A percentile compares a stretch with the other conserved stretches of the same genome.
phyloP scores from a whole-genome alignment of 1,139 yeast genomes.

The Arxiozyma heterogenica region DNA sequence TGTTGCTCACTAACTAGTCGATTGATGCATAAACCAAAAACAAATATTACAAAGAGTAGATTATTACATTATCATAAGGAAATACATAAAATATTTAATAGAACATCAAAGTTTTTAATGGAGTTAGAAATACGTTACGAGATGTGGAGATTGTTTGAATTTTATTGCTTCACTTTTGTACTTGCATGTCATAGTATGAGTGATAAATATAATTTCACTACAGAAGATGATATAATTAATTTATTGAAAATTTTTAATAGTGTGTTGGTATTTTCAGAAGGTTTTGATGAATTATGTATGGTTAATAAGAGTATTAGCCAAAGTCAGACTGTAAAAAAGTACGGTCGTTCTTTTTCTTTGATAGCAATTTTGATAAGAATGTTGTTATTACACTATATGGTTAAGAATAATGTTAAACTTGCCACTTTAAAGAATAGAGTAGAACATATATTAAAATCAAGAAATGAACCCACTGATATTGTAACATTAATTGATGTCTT shows the following conservation, averaged over 20 bases:
- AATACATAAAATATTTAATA: constrained; percentile 4
- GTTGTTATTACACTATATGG: constrained; percentile 16
- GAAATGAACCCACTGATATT: constrained; percentile 7
- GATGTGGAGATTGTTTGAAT: constrained; percentile 6
- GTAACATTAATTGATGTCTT: constrained; percentile 14
- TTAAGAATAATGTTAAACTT: background rate
- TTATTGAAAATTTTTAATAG: constrained; percentile 15
- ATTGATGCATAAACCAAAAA: constrained; percentile 3
- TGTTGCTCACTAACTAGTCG: background rate
- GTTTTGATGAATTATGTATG: background rate
- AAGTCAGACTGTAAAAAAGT: constrained; percentile 12
- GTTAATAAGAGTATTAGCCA: constrained; percentile 1
- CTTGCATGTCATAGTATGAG: background rate
- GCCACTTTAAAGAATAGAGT: background rate
- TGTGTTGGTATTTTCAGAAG: constrained; percentile 6
- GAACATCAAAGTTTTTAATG: constrained; percentile 1
- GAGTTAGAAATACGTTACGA: constrained; percentile 6
- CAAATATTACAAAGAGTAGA: background rate
- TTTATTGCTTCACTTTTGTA: constrained; percentile 1
- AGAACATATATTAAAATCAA: background rate
- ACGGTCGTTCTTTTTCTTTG: constrained; percentile 14
- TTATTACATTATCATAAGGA: constrained; percentile 1
- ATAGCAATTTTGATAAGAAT: constrained; percentile 16
- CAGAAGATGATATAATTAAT: constrained; percentile 11
- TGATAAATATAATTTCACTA: constrained; percentile 3